A percentile compares a stretch with the other conserved stretches of the same genome.
Evolutionary conservation across 2,329 filamentous ascomycete genomes (phyloP).

Genomic region (Rhexocercosporidium sp.): DNA sequence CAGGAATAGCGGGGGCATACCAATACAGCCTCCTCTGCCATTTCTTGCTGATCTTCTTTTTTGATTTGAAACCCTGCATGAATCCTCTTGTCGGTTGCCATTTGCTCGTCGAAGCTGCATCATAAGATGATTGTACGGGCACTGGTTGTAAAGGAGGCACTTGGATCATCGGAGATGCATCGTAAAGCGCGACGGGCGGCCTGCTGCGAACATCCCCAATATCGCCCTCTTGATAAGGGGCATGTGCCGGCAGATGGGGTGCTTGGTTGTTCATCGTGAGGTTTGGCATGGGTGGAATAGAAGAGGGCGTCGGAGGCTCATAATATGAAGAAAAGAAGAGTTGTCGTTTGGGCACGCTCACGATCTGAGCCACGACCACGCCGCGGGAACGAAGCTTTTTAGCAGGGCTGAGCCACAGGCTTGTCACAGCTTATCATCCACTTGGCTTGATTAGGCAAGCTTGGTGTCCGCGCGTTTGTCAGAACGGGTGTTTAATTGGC

Average conservation of each 20-base stretch:
- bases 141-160: background rate
- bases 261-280: background rate
- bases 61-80: background rate
- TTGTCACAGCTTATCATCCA: background rate
- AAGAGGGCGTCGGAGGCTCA: background rate
- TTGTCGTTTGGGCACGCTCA: background rate
- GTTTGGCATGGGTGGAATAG: background rate
- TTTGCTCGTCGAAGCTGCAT: background rate
- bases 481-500: too few relatives aligned
- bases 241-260: background rate
- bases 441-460: background rate
- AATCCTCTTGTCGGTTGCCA: background rate
- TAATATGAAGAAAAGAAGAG: background rate
- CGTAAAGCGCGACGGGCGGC: background rate
- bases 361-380: background rate
- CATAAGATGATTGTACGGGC: background rate
- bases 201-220: background rate
- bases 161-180: conserved; percentile 4
- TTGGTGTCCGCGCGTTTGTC: background rate
- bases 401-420: background rate
- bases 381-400: background rate
- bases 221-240: background rate
- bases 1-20: conserved; percentile 6
- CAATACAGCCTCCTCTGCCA: conserved; percentile 27
- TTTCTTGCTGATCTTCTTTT: conserved; percentile 24